phyloP scores from a whole-genome alignment of 2,329 filamentous ascomycete genomes.

The Whalleya microplaca region DNA sequence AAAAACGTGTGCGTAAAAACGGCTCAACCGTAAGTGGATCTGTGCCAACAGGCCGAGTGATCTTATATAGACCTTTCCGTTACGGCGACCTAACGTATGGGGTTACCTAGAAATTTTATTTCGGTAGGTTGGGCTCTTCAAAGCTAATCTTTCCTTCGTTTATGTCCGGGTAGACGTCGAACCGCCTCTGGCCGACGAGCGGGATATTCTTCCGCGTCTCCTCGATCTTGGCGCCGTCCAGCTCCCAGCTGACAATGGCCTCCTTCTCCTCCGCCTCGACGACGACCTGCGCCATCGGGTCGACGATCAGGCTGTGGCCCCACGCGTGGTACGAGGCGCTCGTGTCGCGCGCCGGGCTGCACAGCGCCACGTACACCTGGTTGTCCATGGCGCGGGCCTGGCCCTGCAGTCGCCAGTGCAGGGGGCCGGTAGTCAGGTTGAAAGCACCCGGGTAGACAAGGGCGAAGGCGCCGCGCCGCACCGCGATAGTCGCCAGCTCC shows the following conservation, averaged over 20 bases:
- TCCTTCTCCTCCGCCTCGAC: conserved; percentile 79
- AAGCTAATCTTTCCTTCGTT: conserved; percentile 59
- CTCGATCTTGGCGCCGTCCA: conserved; percentile 70
- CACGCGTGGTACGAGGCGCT: conserved; percentile 82
- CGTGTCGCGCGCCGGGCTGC: conserved; percentile 85
- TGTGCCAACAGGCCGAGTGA: no score
- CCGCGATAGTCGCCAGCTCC: conserved; percentile 87
- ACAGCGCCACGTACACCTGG: conserved; percentile 90
- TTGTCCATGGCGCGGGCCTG: conserved; percentile 89
- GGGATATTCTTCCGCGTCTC: conserved; percentile 84
- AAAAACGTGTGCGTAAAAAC: no score
- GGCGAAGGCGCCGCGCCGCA: conserved; percentile 82
- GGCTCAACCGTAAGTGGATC: no score
- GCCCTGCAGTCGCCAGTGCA: conserved; percentile 89
- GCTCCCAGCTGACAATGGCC: conserved; percentile 72
- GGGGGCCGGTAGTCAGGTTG: conserved; percentile 86
- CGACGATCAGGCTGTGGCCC: conserved; percentile 87
- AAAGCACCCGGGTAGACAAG: conserved; percentile 96
- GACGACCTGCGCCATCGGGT: conserved; percentile 85
- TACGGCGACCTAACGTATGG: no score
- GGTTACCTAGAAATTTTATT: conserved; percentile 4
- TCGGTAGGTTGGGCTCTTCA: conserved; percentile 30
- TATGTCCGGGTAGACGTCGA: conserved; percentile 95
- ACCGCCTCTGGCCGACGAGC: conserved; percentile 80
- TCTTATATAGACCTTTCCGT: no score